Conservation (phyloP, 306 rosid species). For the peach (Prunus persica) region Prunus_persica_NCBIv2 NC_034009.1:7826001-7826500, state of each 20-base stretch:
- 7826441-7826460: not conserved
- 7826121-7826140: slow-evolving; percentile 87
- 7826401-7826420: not conserved
- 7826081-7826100: not conserved
- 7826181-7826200: slow-evolving; percentile 69
- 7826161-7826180: slow-evolving; percentile 52
- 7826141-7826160: slow-evolving; percentile 89
- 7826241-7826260: slow-evolving; percentile 41
- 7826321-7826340: slow-evolving; percentile 60
- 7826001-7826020: slow-evolving; percentile 70
- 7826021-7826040: too few species aligned
- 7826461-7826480: slow-evolving; percentile 67
- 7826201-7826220: slow-evolving; percentile 55
- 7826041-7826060: not conserved
- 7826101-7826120: not conserved
- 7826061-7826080: not conserved
- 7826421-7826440: not conserved
- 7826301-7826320: slow-evolving; percentile 44
- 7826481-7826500: slow-evolving; percentile 87
- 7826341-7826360: slow-evolving; percentile 63
- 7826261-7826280: slow-evolving; percentile 65
- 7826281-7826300: slow-evolving; percentile 11
- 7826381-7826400: not conserved
- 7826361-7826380: not conserved
- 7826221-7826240: slow-evolving; percentile 39